These are phyloP conservation scores for Lachancea sp. DNA, from an alignment of 805 yeast species.

Conservation along the genomic window DNA sequence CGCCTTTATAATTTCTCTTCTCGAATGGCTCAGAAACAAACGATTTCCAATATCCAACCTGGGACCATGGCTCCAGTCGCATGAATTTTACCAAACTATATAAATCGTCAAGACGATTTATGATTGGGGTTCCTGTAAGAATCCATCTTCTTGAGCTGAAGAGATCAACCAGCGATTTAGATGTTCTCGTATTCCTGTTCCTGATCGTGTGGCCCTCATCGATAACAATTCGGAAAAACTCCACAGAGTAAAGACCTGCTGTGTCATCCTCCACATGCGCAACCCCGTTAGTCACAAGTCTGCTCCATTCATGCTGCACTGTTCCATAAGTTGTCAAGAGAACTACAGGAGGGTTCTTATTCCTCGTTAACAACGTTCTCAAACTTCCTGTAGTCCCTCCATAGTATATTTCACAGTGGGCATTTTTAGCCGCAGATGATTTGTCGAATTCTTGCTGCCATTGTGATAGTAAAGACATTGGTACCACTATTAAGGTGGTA, in stretches of 20 bases:
- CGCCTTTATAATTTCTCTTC: constrained; percentile 58
- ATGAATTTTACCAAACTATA: constrained; percentile 71
- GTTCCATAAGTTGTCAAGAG: constrained; percentile 86
- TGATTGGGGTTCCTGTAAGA: constrained; percentile 89
- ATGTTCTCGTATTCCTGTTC: constrained; percentile 69
- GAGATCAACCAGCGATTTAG: constrained; percentile 69
- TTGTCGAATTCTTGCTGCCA: constrained; percentile 79
- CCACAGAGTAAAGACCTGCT: constrained; percentile 61
- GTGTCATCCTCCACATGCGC: constrained; percentile 16
- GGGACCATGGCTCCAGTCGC: constrained; percentile 83
- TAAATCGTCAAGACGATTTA: constrained; percentile 80
- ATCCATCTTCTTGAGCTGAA: constrained; percentile 68
- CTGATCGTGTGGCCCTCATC: constrained; percentile 92
- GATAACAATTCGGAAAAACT: constrained; percentile 67
- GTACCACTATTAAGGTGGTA: constrained; percentile 77
- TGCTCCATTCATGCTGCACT: constrained; percentile 66
- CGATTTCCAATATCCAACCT: constrained; percentile 78
- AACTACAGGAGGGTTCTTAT: constrained; percentile 52
- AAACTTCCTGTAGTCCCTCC: constrained; percentile 60
- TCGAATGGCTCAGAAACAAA: constrained; percentile 82
- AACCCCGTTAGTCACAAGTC: constrained; percentile 27
- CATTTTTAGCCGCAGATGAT: constrained; percentile 42
- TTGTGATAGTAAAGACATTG: constrained; percentile 85
- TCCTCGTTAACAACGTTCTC: constrained; percentile 37
- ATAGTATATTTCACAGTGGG: constrained; percentile 60